phyloP scores from a whole-genome alignment of 1,139 yeast species.

The Kodamaea sp. region DNA sequence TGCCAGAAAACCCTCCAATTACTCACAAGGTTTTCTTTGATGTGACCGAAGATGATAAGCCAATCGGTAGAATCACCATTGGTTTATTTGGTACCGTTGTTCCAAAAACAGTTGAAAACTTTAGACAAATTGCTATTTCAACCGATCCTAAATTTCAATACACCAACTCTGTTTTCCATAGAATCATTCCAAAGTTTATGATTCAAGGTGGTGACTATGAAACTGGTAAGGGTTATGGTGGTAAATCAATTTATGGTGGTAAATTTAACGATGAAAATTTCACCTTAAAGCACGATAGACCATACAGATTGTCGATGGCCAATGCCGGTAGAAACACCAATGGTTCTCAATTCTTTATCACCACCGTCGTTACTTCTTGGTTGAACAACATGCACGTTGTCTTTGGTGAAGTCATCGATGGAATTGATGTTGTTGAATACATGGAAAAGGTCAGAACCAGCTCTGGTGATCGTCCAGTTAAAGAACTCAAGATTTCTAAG shows the following conservation, averaged over 20 bases:
- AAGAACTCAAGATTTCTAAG: slow-evolving; percentile 46
- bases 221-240: slow-evolving; percentile 58
- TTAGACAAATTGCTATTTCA: slow-evolving; percentile 55
- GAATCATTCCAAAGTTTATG: slow-evolving; percentile 58
- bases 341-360: slow-evolving; percentile 64
- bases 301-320: slow-evolving; percentile 61
- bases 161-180: slow-evolving; percentile 51
- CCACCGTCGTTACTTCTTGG: slow-evolving; percentile 60
- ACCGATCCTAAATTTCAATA: slow-evolving; percentile 55
- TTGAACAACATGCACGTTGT: slow-evolving; percentile 72
- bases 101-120: slow-evolving; percentile 58
- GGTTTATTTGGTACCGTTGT: slow-evolving; percentile 69
- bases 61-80: slow-evolving; percentile 62
- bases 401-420: slow-evolving; percentile 75
- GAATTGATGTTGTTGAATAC: slow-evolving; percentile 56
- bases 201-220: slow-evolving; percentile 64
- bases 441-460: slow-evolving; percentile 53
- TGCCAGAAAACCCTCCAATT: slow-evolving; percentile 51
- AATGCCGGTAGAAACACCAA: slow-evolving; percentile 61
- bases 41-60: slow-evolving; percentile 72
- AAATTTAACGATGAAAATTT: slow-evolving; percentile 59
- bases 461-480: slow-evolving; percentile 49
- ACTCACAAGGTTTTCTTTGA: slow-evolving; percentile 85
- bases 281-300: slow-evolving; percentile 53
- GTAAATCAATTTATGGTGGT: slow-evolving; percentile 56